Evolutionary conservation across 2,329 filamentous ascomycete genomes (phyloP), one percentile per base, ranked within the genome.

Genomic region (Trichoderma pleuroti): DNA sequence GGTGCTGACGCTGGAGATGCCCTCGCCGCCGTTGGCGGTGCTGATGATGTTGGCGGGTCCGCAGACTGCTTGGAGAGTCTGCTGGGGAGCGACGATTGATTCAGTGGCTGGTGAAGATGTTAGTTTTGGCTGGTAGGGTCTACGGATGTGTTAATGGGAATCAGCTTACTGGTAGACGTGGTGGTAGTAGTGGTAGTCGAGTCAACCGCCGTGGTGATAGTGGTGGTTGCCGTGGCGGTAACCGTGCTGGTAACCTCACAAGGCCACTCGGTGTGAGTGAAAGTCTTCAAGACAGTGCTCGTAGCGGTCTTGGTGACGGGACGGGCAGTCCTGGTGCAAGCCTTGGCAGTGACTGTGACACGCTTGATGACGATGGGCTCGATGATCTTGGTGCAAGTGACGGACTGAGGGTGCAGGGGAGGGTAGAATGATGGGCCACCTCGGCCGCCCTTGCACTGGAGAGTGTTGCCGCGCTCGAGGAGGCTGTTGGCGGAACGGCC

Each of bases 211-310:
- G 67, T 26, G 7, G 68, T 70, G 18, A 70, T 24, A 21, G 57
- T n/a, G 16, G 49, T 59, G 16, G 60, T 59, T 11, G 68, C 32
- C 10, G 60, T n/a, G 7, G 32, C 21, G 16, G 68, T 70, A 7
- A 64, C 60, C 12, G 68, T 63, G 68, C 68, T 70, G 59, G 68
- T 70, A 16, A 70, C 24, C 4, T 70, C 68, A 16, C 14, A 11
- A 3, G 68, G 68, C 46, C 34, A 70, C n/a, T 64, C 21, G 1
- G 68, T 70, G n/a, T 62, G 16, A 18, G 68, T 70, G 32, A 36
- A 39, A 14, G 59, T 70, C 68, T 64, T 36, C 11, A n/a, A 21
- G 18, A 70, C 28, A 10, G 68, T 70, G 2, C 18, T 36, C 11
- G 59, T 70, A 60, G 64, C 57, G 1, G 68, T 64, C 34, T 34